These are phyloP conservation scores for Combretum micranthum DNA, from an alignment of 345 rosid genomes.

Conservation along the genomic window DNA sequence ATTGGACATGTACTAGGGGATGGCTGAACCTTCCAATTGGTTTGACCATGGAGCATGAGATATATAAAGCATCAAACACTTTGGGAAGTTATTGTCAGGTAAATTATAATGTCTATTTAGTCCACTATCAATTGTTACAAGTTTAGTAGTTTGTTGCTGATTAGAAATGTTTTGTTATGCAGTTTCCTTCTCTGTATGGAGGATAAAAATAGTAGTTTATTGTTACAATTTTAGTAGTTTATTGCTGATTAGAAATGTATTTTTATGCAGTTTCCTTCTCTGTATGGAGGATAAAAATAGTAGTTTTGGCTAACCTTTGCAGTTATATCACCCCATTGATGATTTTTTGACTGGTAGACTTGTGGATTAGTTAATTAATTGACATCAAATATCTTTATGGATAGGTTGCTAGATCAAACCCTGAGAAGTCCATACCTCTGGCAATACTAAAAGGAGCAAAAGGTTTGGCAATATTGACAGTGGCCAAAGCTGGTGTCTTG, in stretches of 20 bases:
- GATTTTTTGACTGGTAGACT: neutral
- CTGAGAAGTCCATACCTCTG: conserved; percentile 79
- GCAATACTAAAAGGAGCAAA: conserved; percentile 72
- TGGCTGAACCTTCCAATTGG: conserved; percentile 96
- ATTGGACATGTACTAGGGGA: conserved; percentile 91
- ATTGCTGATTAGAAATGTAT: too few species aligned
- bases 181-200: too few species aligned
- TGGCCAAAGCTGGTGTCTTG: conserved; percentile 83
- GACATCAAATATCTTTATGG: conserved; percentile 7
- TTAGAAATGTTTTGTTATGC: too few species aligned
- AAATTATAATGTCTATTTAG: conserved; percentile 2
- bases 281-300: too few species aligned
- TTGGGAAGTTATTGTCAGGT: conserved; percentile 77
- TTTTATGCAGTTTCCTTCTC: too few species aligned
- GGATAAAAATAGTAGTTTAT: too few species aligned
- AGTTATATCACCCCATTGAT: too few species aligned
- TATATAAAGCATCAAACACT: conserved; percentile 84
- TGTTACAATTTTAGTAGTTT: neutral
- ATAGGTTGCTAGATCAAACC: conserved; percentile 71
- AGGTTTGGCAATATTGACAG: conserved; percentile 86
- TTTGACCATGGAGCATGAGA: conserved; percentile 90
- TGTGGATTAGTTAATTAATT: neutral
- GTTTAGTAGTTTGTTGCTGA: neutral
- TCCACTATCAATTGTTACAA: neutral
- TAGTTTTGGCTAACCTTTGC: too few species aligned